Evolutionary conservation across 108 stramenopile genomes (phyloP).

Genomic region (Stephanodiscus minutulus): DNA sequence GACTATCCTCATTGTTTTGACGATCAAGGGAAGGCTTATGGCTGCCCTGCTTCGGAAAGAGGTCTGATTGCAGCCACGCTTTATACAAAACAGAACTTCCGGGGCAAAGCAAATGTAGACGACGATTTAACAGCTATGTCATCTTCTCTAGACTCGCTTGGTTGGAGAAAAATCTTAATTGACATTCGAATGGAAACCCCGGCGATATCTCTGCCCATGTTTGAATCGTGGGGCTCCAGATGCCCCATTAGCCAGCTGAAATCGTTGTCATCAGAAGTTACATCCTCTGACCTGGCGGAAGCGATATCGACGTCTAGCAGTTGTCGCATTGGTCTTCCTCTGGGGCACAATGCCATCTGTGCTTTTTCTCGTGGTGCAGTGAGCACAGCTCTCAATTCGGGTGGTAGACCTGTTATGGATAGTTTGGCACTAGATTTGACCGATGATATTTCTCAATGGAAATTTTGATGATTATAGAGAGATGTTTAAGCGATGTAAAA

Average conservation of each 20-base stretch:
- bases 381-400: conserved; percentile 46
- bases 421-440: conserved; percentile 61
- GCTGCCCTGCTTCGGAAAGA: conserved; percentile 23
- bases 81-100: conserved; percentile 24
- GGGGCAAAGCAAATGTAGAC: not conserved
- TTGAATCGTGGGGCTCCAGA: conserved; percentile 5
- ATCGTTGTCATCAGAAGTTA: conserved; percentile 39
- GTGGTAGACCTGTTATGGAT: conserved; percentile 72
- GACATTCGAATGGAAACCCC: conserved; percentile 69
- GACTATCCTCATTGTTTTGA: conserved; percentile 58
- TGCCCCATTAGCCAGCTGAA: conserved; percentile 25
- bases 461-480: conserved; percentile 19
- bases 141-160: conserved; percentile 63
- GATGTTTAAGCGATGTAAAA: not conserved
- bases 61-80: conserved; percentile 42
- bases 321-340: conserved; percentile 34
- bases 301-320: conserved; percentile 16
- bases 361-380: conserved; percentile 67
- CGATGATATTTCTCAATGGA: conserved; percentile 69
- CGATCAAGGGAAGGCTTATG: conserved; percentile 4
- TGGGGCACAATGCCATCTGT: conserved; percentile 78
- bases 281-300: conserved; percentile 28
- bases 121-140: conserved; percentile 47
- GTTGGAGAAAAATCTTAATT: conserved; percentile 82
- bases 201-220: conserved; percentile 21